Evolutionary conservation across 352 stramenopile genomes (phyloP).

Genomic region (Phytophthora brassicae): DNA sequence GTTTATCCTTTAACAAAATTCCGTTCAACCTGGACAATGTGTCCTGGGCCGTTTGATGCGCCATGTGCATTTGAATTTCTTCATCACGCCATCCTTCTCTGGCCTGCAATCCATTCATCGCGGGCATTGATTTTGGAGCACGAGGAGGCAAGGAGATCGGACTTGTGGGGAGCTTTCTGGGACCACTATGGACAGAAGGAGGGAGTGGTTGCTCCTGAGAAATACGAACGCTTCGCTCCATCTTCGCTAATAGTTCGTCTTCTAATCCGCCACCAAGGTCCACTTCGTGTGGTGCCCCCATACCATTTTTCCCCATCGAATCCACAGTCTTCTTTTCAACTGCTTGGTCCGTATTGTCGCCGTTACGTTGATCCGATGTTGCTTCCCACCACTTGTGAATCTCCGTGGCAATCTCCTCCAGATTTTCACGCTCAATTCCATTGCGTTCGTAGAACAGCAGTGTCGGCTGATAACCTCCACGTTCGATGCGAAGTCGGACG

Average conservation of each 20-base stretch:
- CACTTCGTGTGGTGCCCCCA: constrained; percentile 32
- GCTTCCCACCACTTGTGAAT: constrained; percentile 82
- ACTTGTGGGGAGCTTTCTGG: constrained; percentile 38
- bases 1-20: constrained; percentile 51
- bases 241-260: constrained; percentile 34
- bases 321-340: constrained; percentile 12
- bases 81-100: constrained; percentile 46
- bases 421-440: constrained; percentile 54
- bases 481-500: constrained; percentile 70
- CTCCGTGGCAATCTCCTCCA: constrained; percentile 62
- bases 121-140: constrained; percentile 33
- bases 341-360: constrained; percentile 16
- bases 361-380: constrained; percentile 32
- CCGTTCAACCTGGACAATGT: constrained; percentile 64
- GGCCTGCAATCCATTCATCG: constrained; percentile 10
- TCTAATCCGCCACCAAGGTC: constrained; percentile 26
- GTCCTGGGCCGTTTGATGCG: constrained; percentile 64
- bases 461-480: constrained; percentile 80
- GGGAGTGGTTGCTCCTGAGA: constrained; percentile 27
- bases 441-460: constrained; percentile 84
- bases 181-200: constrained; percentile 1
- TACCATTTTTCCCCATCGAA: constrained; percentile 20
- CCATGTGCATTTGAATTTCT: constrained; percentile 50
- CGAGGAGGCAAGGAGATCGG: constrained; percentile 44
- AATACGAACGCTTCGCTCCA: constrained; percentile 37